Percentiles rank a stretch among this genome's conserved stretches.
These are phyloP conservation scores for Penicillium egyptiacum DNA, from an alignment of 495 filamentous ascomycete genomes.

Conservation along the genomic window DNA sequence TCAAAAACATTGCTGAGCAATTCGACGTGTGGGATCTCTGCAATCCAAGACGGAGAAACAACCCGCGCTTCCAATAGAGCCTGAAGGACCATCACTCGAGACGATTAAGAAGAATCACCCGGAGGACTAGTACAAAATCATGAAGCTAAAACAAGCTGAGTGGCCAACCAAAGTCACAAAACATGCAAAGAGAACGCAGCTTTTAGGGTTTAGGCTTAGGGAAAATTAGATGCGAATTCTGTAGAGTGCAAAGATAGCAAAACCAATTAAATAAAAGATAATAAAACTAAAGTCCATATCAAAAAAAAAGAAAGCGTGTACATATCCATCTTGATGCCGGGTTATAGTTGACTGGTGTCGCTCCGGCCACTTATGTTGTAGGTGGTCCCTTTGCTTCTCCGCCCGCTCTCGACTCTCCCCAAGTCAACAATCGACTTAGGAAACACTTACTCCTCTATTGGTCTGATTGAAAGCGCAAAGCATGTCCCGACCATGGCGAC, in stretches of 20 bases:
- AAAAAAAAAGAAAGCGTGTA: too few relatives aligned
- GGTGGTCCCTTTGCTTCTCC: slow-evolving; percentile 20
- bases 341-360: not conserved
- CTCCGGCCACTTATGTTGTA: slow-evolving; percentile 17
- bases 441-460: slow-evolving; percentile 10
- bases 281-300: not conserved
- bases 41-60: too few relatives aligned
- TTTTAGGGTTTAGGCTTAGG: too few relatives aligned
- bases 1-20: too few relatives aligned
- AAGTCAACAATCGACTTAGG: slow-evolving; percentile 10
- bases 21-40: too few relatives aligned
- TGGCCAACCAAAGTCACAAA: too few relatives aligned
- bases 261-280: not conserved
- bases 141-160: too few relatives aligned
- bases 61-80: too few relatives aligned
- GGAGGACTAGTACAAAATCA: too few relatives aligned
- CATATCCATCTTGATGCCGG: not conserved
- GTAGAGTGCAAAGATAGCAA: not conserved
- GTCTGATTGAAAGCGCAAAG: slow-evolving; percentile 26
- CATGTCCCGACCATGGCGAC: slow-evolving; percentile 44
- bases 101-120: too few relatives aligned
- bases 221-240: not conserved
- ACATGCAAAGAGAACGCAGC: too few relatives aligned
- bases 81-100: too few relatives aligned
- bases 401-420: slow-evolving; percentile 20